Conservation (phyloP, 768 basidiomycete species). For the Galerina sulciceps region DNA sequence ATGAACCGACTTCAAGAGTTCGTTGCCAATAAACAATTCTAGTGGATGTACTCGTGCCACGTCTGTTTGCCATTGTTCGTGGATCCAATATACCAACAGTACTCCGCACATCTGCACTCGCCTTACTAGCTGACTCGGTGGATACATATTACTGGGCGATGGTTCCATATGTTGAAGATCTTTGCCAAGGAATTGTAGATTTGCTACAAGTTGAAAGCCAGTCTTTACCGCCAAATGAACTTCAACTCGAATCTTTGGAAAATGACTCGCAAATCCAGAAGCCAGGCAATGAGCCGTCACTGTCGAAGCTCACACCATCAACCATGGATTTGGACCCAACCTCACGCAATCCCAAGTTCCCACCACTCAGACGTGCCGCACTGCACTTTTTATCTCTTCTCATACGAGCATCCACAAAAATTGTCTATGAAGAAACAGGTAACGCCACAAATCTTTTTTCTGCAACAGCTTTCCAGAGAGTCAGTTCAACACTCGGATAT, state of each 20-base stretch:
- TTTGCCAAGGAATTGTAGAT: constrained; percentile 74
- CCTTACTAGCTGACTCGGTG: constrained; percentile 75
- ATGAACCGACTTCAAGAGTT: background rate
- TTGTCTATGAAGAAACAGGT: constrained; percentile 47
- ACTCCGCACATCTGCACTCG: constrained; percentile 63
- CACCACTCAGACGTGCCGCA: constrained; percentile 83
- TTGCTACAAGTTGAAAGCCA: constrained; percentile 70
- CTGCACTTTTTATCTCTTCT: constrained; percentile 80
- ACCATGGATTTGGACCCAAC: constrained; percentile 65
- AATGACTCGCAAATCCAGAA: background rate
- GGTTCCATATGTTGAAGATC: constrained; percentile 61
- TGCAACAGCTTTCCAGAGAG: constrained; percentile 45
- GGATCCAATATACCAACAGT: constrained; percentile 66
- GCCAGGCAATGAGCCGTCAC: background rate
- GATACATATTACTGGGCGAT: constrained; percentile 67
- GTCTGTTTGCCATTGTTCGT: constrained; percentile 68
- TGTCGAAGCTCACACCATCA: constrained; percentile 14
- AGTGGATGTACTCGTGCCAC: constrained; percentile 78
- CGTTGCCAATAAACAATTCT: background rate
- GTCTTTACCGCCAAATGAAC: constrained; percentile 23
- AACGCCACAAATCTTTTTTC: constrained; percentile 30
- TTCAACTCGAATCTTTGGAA: background rate
- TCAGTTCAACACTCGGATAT: constrained; percentile 68
- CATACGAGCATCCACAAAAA: constrained; percentile 60
- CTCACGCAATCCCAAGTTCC: constrained; percentile 64